Conservation (phyloP, 148 eudicot genomes). For the Vaccinium vitisidaea region DNA sequence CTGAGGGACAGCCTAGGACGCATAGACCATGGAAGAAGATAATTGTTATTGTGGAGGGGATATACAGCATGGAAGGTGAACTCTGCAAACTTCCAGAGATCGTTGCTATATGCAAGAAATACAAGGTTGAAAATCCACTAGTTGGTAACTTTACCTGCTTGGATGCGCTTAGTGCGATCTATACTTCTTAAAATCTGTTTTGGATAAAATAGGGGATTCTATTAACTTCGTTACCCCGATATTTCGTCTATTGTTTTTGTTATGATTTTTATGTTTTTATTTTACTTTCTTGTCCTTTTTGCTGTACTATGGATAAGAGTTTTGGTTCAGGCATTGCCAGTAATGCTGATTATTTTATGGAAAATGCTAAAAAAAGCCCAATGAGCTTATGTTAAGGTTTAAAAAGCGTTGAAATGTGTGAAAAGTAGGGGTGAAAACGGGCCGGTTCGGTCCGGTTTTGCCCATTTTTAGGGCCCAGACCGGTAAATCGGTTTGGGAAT, state of each 20-base stretch:
- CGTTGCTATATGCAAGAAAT: constrained; percentile 91
- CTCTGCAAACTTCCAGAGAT: constrained; percentile 98
- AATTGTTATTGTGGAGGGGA: constrained; percentile 92
- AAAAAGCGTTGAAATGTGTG: too few relatives aligned
- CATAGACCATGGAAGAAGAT: constrained; percentile 99
- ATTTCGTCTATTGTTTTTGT: background rate
- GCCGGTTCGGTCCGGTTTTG: too few relatives aligned
- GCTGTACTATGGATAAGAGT: too few relatives aligned
- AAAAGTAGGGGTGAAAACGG: too few relatives aligned
- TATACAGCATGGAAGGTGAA: constrained; percentile 99
- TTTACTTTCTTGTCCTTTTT: background rate
- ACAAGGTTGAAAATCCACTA: constrained; percentile 51
- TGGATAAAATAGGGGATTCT: background rate
- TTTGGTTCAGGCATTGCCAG: too few relatives aligned
- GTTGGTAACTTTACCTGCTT: background rate
- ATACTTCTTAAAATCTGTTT: background rate
- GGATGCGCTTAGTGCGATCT: background rate
- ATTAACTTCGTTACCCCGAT: too few relatives aligned
- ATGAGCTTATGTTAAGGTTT: too few relatives aligned
- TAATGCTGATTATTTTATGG: background rate
- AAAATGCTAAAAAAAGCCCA: too few relatives aligned
- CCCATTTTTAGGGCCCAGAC: too few relatives aligned
- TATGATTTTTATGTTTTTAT: background rate
- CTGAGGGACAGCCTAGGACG: constrained; percentile 93
- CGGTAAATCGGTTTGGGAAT: too few relatives aligned